Percentiles rank a stretch among this genome's conserved stretches.
Evolutionary conservation across 73 alveolate species (phyloP).

Genomic region (Stentor coeruleus): DNA sequence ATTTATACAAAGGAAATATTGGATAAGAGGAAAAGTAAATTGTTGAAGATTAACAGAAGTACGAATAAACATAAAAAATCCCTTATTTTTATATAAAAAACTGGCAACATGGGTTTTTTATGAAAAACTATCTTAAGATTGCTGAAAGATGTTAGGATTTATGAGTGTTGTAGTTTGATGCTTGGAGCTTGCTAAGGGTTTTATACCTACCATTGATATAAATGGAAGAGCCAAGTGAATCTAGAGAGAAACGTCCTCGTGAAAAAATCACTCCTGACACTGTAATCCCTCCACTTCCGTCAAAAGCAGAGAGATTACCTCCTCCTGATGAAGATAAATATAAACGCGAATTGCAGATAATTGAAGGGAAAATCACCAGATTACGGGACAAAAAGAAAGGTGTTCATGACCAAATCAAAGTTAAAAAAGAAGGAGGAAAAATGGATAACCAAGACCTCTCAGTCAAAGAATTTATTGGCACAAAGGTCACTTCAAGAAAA

Average conservation of each 20-base stretch:
- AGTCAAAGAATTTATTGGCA: background rate
- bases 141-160: no score
- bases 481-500: background rate
- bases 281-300: slow-evolving; percentile 21
- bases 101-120: no score
- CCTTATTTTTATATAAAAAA: no score
- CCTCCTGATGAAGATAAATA: background rate
- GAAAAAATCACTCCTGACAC: slow-evolving; percentile 21
- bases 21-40: no score
- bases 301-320: slow-evolving; percentile 15
- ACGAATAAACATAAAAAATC: no score
- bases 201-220: background rate
- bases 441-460: slow-evolving; percentile 20
- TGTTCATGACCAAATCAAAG: background rate
- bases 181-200: no score
- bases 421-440: slow-evolving; percentile 19
- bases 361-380: background rate
- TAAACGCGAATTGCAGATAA: background rate
- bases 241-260: slow-evolving; percentile 9
- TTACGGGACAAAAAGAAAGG: background rate
- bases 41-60: no score
- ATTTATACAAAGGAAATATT: background rate
- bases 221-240: background rate
- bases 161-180: no score
- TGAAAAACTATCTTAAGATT: no score